A percentile compares a stretch with the other conserved stretches of the same genome.
Conservation (phyloP, 2,329 filamentous ascomycete species). For the Colletotrichum liaoningense region DNA sequence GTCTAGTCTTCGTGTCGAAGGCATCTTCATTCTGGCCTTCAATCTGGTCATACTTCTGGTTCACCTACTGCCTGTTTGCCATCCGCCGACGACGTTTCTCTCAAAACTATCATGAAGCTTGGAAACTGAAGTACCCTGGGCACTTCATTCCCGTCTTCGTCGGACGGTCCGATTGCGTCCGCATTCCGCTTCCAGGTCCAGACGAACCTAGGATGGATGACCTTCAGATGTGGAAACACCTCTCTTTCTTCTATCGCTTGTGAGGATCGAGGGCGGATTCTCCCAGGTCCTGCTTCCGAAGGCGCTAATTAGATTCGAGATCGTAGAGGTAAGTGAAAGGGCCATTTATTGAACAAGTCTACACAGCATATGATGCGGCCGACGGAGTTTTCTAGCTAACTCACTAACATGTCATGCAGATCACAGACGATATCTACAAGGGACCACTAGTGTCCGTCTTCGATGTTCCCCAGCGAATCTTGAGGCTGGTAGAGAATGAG, state of each 20-base stretch:
- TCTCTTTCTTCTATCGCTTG: background rate
- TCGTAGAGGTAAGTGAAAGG: background rate
- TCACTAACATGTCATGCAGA: background rate
- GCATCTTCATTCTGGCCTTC: background rate
- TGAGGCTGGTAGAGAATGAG: background rate
- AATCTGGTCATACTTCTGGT: background rate
- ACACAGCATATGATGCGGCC: background rate
- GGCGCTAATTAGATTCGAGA: background rate
- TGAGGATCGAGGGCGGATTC: background rate
- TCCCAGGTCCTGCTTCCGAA: background rate
- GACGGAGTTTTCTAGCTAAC: rapidly evolving
- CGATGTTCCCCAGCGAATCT: background rate
- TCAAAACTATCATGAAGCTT: background rate
- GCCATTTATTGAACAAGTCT: rapidly evolving
- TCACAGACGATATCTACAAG: background rate
- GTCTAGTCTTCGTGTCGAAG: background rate
- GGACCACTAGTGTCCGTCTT: background rate
- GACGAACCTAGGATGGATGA: background rate
- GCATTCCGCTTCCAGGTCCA: background rate
- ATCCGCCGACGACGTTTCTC: background rate
- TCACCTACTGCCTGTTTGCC: background rate
- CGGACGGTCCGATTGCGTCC: background rate
- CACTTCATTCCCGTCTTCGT: background rate
- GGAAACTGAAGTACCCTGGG: background rate
- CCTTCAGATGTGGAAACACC: background rate